A percentile compares a stretch with the other conserved stretches of the same genome.
These are phyloP conservation scores for Monilinia fructicola DNA, from an alignment of 2,329 filamentous ascomycete species.

Conservation along the genomic window DNA sequence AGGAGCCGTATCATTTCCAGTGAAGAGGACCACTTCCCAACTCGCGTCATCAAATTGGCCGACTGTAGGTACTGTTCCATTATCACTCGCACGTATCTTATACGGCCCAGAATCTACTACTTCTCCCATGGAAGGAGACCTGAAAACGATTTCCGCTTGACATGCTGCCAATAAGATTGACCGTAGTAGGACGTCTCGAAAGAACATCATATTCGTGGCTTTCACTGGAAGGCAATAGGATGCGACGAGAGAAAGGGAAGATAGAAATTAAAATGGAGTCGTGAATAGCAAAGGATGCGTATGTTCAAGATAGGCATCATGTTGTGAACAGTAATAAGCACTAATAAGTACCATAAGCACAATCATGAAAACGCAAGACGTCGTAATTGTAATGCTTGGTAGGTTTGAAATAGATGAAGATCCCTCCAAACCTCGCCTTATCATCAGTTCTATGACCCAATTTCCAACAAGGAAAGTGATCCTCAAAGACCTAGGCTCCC, in stretches of 20 bases:
- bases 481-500: neutral
- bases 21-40: slow-evolving; percentile 20
- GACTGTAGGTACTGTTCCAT: slow-evolving; percentile 15
- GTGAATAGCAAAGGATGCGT: neutral
- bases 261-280: neutral
- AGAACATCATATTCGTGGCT: neutral
- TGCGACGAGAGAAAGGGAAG: neutral
- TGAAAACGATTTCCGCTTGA: slow-evolving; percentile 11
- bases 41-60: slow-evolving; percentile 6
- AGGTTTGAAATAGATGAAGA: neutral
- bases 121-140: slow-evolving; percentile 16
- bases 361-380: neutral
- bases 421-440: neutral
- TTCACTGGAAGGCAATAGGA: neutral
- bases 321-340: neutral
- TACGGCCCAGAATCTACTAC: slow-evolving; percentile 2
- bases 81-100: slow-evolving; percentile 11
- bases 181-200: neutral
- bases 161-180: slow-evolving; percentile 3
- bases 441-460: neutral
- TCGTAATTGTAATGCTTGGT: slow-evolving; percentile 6
- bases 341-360: neutral
- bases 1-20: slow-evolving; percentile 15
- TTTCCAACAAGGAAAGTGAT: neutral
- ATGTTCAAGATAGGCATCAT: neutral